Evolutionary conservation across 2,329 filamentous ascomycete genomes (phyloP).

Genomic region (Aspergillus floridensis): DNA sequence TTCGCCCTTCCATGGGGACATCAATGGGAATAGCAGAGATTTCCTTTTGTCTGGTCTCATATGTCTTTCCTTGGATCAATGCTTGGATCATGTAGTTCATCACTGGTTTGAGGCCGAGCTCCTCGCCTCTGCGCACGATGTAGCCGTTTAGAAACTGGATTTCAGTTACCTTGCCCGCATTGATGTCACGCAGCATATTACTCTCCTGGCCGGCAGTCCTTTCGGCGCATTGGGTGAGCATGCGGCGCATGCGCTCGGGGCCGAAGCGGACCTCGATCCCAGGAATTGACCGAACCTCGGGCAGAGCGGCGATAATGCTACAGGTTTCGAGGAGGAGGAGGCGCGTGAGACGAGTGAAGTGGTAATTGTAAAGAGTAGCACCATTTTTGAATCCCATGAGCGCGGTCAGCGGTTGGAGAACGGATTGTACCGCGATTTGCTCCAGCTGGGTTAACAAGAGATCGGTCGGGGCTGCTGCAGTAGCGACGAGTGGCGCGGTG

Average conservation of each 20-base stretch:
- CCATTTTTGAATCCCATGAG: constrained; percentile 75
- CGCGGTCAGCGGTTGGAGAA: constrained; percentile 79
- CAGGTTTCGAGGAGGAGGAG: constrained; percentile 72
- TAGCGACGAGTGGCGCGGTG: constrained; percentile 60
- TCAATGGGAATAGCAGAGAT: constrained; percentile 34
- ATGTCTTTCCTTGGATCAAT: constrained; percentile 69
- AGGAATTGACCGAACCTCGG: constrained; percentile 66
- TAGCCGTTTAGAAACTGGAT: constrained; percentile 87
- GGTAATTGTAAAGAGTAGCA: constrained; percentile 64
- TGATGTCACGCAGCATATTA: constrained; percentile 66
- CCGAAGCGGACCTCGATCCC: constrained; percentile 60
- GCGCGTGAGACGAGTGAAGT: constrained; percentile 65
- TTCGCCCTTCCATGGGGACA: constrained; percentile 3
- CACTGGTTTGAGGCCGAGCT: constrained; percentile 68
- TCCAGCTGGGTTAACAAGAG: constrained; percentile 75
- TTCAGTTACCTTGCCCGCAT: constrained; percentile 64
- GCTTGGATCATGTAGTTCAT: constrained; percentile 71
- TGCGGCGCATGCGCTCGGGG: constrained; percentile 59
- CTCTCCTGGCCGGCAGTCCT: constrained; percentile 59
- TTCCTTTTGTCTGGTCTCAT: constrained; percentile 40
- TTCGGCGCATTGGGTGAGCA: constrained; percentile 55
- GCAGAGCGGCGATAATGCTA: constrained; percentile 67
- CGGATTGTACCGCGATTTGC: constrained; percentile 69
- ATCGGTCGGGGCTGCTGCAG: constrained; percentile 56
- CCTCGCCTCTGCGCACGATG: constrained; percentile 69